phyloP scores from a whole-genome alignment of 768 basidiomycete genomes.

The Boletus patriciae region DNA sequence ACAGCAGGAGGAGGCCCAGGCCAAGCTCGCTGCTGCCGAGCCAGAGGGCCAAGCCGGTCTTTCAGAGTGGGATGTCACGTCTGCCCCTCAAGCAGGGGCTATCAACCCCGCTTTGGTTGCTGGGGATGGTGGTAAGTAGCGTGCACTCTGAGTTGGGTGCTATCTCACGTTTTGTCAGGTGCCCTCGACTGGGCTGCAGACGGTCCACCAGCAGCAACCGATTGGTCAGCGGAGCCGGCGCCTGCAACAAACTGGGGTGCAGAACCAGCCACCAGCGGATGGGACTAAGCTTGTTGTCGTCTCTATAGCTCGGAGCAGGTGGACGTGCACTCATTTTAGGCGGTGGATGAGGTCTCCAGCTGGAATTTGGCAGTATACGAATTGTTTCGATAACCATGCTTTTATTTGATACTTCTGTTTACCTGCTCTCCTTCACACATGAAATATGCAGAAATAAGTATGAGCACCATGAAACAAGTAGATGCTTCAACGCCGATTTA shows the following conservation, averaged over 20 bases:
- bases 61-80: conserved; percentile 73
- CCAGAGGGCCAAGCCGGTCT: conserved; percentile 52
- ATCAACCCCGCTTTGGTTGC: conserved; percentile 79
- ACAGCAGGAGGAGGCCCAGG: conserved; percentile 89
- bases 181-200: conserved; percentile 87
- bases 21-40: conserved; percentile 65
- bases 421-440: conserved; percentile 15
- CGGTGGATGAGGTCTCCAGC: not conserved
- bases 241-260: conserved; percentile 46
- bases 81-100: conserved; percentile 63
- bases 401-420: conserved; percentile 15
- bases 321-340: not conserved
- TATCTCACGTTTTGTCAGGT: conserved; percentile 37
- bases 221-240: conserved; percentile 86
- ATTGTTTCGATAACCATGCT: conserved; percentile 22
- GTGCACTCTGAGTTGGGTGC: not conserved
- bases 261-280: conserved; percentile 29
- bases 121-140: conserved; percentile 52
- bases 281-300: conserved; percentile 25
- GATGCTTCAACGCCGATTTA: too few relatives aligned
- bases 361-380: conserved; percentile 14
- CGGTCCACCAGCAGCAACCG: conserved; percentile 46
- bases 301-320: conserved; percentile 1
- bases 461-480: not conserved
- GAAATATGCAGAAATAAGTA: conserved; percentile 24